Evolutionary conservation across 345 rosid species (phyloP), one percentile per base, ranked within the genome.

Genomic region (Salix koriyanagi): DNA sequence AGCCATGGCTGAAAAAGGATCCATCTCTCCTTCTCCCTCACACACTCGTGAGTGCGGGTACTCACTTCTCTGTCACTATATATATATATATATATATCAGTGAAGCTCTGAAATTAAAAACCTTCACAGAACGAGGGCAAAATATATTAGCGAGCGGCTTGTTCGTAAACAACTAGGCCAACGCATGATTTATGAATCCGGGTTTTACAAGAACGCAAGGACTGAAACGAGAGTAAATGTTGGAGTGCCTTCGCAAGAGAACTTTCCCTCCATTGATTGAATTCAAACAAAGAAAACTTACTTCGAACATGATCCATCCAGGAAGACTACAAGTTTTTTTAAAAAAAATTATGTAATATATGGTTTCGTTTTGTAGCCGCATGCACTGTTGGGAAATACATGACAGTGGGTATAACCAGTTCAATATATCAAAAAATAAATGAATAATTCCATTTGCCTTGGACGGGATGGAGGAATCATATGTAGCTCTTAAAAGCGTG

Each of bases 81-180:
- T 78, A 82, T 79, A 41, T 56, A 65, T 78, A 82, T 79, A 12
- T 56, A 65, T 78, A 82, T 79, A 15, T 82, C 82, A 76, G 81
- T 67, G 25, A 76, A 16, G 84, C 84, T 50, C 77, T 87, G 89
- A 80, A 84, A 32, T 32, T 32, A 32, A 84, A 83, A 81, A n/a
- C 78, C 80, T 79, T 28, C 32, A 37, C 76, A 76, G 26, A 67
- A 28, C 64, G 10, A 34, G 34, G 69, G 13, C 58, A 34, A 42
- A 26, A 65, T 83, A 62, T 76, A 80, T 69, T 76, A 70, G 56
- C 19, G 21, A 50, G 56, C 21, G 56, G n/a, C 58, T 68, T 61
- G 19, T 8, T 30, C 42, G 74, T 10, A 3, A 18, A 7, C 36
- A 23, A 23, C 74, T 28, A 42, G 69, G 34, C 23, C 1, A 32